These are phyloP conservation scores for Suhomyces canberraensis DNA, from an alignment of 805 yeast species.

Conservation along the genomic window DNA sequence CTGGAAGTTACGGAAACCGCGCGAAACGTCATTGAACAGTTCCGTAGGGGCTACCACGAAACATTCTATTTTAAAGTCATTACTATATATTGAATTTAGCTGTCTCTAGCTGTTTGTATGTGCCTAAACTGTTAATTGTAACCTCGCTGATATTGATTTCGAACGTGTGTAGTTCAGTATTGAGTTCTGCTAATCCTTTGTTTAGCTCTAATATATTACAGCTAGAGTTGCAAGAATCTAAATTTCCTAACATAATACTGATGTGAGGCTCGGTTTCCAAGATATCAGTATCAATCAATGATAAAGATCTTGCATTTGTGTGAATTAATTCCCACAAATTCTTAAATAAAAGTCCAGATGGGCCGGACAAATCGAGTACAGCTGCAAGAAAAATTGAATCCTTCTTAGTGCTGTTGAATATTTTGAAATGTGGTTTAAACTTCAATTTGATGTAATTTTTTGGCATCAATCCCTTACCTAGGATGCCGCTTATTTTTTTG, in stretches of 20 bases:
- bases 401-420: constrained; percentile 3
- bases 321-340: constrained; percentile 9
- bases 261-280: constrained; percentile 10
- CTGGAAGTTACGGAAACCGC: too few species aligned
- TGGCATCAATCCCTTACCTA: constrained; percentile 2
- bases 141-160: constrained; percentile 4
- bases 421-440: constrained; percentile 1
- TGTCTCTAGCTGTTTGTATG: background rate
- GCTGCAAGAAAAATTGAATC: constrained; percentile 14
- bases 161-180: constrained; percentile 5
- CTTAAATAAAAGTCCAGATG: constrained; percentile 8
- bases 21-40: too few species aligned
- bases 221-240: constrained; percentile 5
- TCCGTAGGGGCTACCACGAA: too few species aligned
- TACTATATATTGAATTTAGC: constrained; percentile 1
- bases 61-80: too few species aligned
- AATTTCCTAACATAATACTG: constrained; percentile 13
- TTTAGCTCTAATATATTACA: constrained; percentile 1
- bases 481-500: constrained; percentile 2
- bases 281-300: background rate
- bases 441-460: constrained; percentile 3
- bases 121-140: background rate
- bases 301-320: constrained; percentile 9
- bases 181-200: background rate
- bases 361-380: constrained; percentile 1